These are phyloP conservation scores for Sclerotiophoma versabilis DNA, from an alignment of 2,329 filamentous ascomycete species.

Conservation along the genomic window DNA sequence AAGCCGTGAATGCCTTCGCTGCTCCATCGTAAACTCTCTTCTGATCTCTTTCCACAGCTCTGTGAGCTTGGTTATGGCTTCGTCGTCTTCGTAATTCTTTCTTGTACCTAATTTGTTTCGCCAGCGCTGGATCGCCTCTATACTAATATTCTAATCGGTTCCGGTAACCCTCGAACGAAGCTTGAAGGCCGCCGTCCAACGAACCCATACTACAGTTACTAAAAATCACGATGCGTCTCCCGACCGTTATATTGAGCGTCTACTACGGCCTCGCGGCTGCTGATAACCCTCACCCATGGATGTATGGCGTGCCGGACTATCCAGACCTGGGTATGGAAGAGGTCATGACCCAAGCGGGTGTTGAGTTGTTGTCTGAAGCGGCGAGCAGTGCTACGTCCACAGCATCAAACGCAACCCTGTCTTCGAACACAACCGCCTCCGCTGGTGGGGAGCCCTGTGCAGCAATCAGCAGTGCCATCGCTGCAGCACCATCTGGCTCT, in stretches of 20 bases:
- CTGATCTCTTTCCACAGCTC: neutral
- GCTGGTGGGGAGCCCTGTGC: conserved; percentile 44
- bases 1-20: neutral
- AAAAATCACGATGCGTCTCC: conserved; percentile 27
- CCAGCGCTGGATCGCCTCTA: conserved; percentile 31
- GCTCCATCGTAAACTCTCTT: neutral
- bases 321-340: conserved; percentile 38
- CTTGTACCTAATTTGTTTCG: conserved; percentile 7
- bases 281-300: conserved; percentile 38
- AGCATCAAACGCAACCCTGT: conserved; percentile 21
- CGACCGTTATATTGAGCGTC: conserved; percentile 28
- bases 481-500: conserved; percentile 34
- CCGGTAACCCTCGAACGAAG: conserved; percentile 4
- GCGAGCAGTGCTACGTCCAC: conserved; percentile 25
- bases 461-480: conserved; percentile 36
- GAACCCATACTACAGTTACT: neutral
- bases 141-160: conserved; percentile 20
- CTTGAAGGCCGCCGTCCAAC: neutral
- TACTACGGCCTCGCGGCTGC: conserved; percentile 29
- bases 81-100: conserved; percentile 2
- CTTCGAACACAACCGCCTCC: conserved; percentile 22
- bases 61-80: conserved; percentile 9
- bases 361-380: conserved; percentile 20
- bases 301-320: conserved; percentile 43
- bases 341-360: conserved; percentile 33